Percentiles rank a stretch among this genome's conserved stretches.
phyloP scores from a whole-genome alignment of 2,329 filamentous ascomycete species.

The Diaporthe sp. region DNA sequence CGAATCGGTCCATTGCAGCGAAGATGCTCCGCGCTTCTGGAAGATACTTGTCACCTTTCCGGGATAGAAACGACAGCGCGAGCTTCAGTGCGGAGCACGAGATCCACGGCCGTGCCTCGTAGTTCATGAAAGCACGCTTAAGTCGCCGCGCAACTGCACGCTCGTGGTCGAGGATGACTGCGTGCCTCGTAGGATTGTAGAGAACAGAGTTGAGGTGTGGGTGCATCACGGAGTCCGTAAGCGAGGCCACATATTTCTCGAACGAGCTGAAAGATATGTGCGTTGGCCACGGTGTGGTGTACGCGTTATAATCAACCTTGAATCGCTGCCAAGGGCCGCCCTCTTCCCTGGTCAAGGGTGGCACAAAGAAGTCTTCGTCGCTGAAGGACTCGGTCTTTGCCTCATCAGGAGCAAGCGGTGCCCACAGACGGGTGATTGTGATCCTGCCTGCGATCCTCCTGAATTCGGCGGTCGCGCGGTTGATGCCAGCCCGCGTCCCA shows the following conservation, averaged over 20 bases:
- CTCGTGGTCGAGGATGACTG: constrained; percentile 51
- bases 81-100: constrained; percentile 58
- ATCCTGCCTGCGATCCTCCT: constrained; percentile 39
- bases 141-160: constrained; percentile 56
- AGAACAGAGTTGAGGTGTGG: constrained; percentile 27
- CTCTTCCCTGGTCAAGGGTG: constrained; percentile 36
- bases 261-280: constrained; percentile 49
- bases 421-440: constrained; percentile 40
- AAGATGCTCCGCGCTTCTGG: constrained; percentile 52
- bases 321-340: constrained; percentile 4
- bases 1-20: constrained; percentile 51
- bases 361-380: constrained; percentile 22
- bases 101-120: constrained; percentile 50
- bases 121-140: constrained; percentile 54
- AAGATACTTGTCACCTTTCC: constrained; percentile 45
- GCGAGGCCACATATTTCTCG: constrained; percentile 56
- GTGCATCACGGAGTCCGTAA: constrained; percentile 52
- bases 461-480: constrained; percentile 45
- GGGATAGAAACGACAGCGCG: constrained; percentile 58
- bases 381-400: constrained; percentile 1
- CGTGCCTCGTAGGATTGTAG: background rate
- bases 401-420: constrained; percentile 19
- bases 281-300: constrained; percentile 21
- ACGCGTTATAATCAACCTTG: constrained; percentile 15
- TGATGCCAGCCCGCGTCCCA: constrained; percentile 43